Conservation (phyloP, 2,329 filamentous ascomycete genomes). For the Cercospora sojina region DNA sequence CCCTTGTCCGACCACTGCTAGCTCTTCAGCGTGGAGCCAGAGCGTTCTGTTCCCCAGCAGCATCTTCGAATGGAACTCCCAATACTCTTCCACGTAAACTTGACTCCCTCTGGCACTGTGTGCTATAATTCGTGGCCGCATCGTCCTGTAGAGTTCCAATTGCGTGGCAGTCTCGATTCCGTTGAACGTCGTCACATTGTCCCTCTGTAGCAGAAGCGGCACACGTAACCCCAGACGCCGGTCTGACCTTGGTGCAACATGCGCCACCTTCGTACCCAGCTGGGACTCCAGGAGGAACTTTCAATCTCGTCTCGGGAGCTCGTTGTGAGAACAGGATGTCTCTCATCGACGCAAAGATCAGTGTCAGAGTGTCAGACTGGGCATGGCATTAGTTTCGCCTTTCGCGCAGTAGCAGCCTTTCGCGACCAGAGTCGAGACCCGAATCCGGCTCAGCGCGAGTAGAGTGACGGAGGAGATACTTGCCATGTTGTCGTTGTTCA, state of each 20-base stretch:
- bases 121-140: not conserved
- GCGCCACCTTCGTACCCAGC: not conserved
- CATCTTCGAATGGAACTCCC: not conserved
- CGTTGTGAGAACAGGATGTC: slow-evolving; percentile 27
- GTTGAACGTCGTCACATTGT: not conserved
- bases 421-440: not conserved
- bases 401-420: not conserved
- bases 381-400: not conserved
- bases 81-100: not conserved
- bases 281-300: slow-evolving; percentile 20
- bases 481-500: slow-evolving; percentile 6
- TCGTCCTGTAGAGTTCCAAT: not conserved
- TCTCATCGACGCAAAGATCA: slow-evolving; percentile 25
- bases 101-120: not conserved
- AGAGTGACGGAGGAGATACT: not conserved
- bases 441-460: not conserved
- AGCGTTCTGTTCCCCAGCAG: not conserved
- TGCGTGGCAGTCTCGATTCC: not conserved
- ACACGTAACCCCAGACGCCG: not conserved
- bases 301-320: slow-evolving; percentile 23
- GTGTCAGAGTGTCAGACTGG: slow-evolving; percentile 24
- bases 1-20: not conserved
- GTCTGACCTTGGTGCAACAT: not conserved
- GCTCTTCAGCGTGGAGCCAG: not conserved
- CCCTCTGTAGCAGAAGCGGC: not conserved